Conservation (phyloP, 495 filamentous ascomycete genomes). For the Neurospora sp. region DNA sequence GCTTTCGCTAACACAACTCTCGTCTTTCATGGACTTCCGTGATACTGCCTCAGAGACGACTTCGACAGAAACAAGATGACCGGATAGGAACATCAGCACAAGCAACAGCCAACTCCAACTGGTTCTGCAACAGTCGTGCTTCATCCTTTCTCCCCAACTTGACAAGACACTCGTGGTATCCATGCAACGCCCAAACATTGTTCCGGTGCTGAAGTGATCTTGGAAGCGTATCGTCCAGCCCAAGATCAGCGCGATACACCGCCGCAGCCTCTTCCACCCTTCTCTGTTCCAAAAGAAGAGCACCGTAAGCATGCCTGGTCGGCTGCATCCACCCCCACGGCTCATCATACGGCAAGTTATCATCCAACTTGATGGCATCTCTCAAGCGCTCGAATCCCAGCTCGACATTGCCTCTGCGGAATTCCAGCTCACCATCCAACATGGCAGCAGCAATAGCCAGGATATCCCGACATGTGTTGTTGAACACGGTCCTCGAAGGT, state of each 20-base stretch:
- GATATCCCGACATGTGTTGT: slow-evolving; percentile 53
- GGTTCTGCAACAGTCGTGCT: slow-evolving; percentile 37
- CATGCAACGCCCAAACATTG: slow-evolving; percentile 61
- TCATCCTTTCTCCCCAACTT: slow-evolving; percentile 39
- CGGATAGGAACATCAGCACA: slow-evolving; percentile 50
- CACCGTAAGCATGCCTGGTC: slow-evolving; percentile 53
- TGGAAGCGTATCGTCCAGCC: slow-evolving; percentile 43
- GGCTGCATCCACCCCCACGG: slow-evolving; percentile 67
- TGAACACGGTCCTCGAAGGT: slow-evolving; percentile 48
- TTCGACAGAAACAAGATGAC: slow-evolving; percentile 54
- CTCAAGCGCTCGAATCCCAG: slow-evolving; percentile 45
- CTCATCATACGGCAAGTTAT: slow-evolving; percentile 52
- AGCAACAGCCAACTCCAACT: slow-evolving; percentile 39
- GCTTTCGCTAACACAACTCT: background rate
- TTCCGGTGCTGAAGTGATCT: slow-evolving; percentile 50
- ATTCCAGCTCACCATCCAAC: slow-evolving; percentile 60
- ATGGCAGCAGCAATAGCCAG: slow-evolving; percentile 49
- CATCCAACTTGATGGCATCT: slow-evolving; percentile 42
- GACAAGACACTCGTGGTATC: slow-evolving; percentile 52
- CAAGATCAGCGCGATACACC: slow-evolving; percentile 53
- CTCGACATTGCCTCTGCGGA: slow-evolving; percentile 46
- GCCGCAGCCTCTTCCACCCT: slow-evolving; percentile 41
- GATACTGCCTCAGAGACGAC: background rate
- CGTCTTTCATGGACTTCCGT: background rate
- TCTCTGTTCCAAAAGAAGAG: slow-evolving; percentile 52